phyloP scores from a whole-genome alignment of 2,329 filamentous ascomycete genomes.

The Colletotrichum magnum region DNA sequence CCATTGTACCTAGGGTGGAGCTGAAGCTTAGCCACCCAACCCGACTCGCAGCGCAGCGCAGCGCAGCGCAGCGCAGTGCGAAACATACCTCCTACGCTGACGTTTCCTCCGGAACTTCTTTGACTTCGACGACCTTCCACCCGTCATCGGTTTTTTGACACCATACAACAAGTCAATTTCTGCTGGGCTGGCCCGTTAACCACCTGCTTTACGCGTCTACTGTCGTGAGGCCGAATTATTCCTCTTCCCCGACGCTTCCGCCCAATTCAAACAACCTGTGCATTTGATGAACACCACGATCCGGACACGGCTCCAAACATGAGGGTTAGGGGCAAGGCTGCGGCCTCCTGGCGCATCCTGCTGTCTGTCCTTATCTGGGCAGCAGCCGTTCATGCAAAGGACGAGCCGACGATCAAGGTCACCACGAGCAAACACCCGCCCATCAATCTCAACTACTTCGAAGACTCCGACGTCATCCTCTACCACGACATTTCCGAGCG shows the following conservation, averaged over 20 bases:
- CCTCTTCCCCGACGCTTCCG: background rate
- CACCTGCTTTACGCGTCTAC: slow-evolving; percentile 2
- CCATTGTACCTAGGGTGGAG: slow-evolving; percentile 23
- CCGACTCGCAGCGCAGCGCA: slow-evolving; percentile 6
- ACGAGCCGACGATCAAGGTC: slow-evolving; percentile 75
- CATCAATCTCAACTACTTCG: slow-evolving; percentile 86
- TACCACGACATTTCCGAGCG: slow-evolving; percentile 76
- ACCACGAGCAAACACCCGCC: slow-evolving; percentile 78
- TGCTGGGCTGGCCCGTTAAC: slow-evolving; percentile 36
- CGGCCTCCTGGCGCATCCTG: slow-evolving; percentile 64
- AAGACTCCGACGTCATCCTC: slow-evolving; percentile 86
- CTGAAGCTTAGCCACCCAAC: slow-evolving; percentile 42
- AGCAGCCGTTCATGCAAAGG: slow-evolving; percentile 64
- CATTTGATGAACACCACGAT: slow-evolving; percentile 60
- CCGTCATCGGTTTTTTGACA: slow-evolving; percentile 21
- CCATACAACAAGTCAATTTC: slow-evolving; percentile 25
- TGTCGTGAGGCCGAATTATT: slow-evolving; percentile 20
- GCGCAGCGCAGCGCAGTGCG: slow-evolving; percentile 20
- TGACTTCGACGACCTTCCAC: slow-evolving; percentile 35
- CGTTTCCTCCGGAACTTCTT: slow-evolving; percentile 38
- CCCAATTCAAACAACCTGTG: slow-evolving; percentile 14
- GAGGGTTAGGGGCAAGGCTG: slow-evolving; percentile 66
- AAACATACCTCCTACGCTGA: slow-evolving; percentile 42
- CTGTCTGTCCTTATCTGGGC: slow-evolving; percentile 63
- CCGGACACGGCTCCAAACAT: slow-evolving; percentile 61